Base-by-base conservation (phyloP, 768 basidiomycete species). In the Zangia roseola region DNA sequence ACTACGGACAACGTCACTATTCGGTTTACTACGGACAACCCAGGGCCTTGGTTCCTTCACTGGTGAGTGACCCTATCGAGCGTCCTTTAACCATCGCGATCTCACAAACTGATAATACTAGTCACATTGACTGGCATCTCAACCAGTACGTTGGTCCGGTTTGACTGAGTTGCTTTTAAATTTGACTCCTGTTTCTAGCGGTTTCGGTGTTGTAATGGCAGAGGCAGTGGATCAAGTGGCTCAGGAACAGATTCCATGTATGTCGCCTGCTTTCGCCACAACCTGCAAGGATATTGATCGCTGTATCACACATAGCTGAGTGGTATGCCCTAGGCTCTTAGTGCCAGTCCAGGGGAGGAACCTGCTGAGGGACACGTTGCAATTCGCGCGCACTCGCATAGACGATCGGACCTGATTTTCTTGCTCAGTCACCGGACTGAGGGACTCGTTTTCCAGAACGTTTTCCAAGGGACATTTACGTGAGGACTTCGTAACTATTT, bases 11-110 rank as follows among this genome's bases (percentile, higher is more conserved):
- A 76, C 56, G 79, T 80, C 19, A 77, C 76, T 5, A 71, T 88
- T 43, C 76, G 83, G 43, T 86, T 83, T 64, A 58, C 66, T 21
- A 84, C 83, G 1, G 78, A 87, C 53, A 88, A 88, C 62, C 72
- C 85, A 1, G 86, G 85, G 10, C 78, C 79, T 10, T 84, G 82
- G 79, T 70, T 78, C 62, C 60, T 78, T 38, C 77, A 77, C 55
- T 78, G 68, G 66, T 70, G 46, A 58, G 57, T 28, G 6, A 28
- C 13, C 7, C 3, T 6, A 13, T 19, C 10, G 10, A 36, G 10
- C 10, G 4, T 34, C 4, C 7, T 16, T 5, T 13, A 1, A 23
- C 16, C 24, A 31, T 44, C 19, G 10, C 16, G 6, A 19, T 38
- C 52, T 59, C 20, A 52, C 26, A 5, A 23, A 6, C 20, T 3